Percentiles rank a stretch among this genome's conserved stretches.
These are phyloP conservation scores for Cladophialophora yegresii DNA, from an alignment of 2,329 filamentous ascomycete species.

Conservation along the genomic window DNA sequence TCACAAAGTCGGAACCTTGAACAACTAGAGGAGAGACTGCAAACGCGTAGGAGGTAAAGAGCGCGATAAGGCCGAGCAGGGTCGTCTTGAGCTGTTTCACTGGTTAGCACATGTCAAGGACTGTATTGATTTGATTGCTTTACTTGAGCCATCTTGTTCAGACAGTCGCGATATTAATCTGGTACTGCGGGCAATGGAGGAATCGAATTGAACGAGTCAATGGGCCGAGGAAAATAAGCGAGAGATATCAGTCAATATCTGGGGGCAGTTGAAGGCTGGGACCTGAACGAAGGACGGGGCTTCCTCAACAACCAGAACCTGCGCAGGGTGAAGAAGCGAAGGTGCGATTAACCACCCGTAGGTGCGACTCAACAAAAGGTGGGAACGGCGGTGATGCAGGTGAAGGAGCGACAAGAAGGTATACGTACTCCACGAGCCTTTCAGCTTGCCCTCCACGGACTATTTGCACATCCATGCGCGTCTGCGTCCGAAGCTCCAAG, in stretches of 20 bases:
- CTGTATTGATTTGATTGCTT: not conserved
- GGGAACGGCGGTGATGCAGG: conserved; percentile 13
- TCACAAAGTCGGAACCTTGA: conserved; percentile 62
- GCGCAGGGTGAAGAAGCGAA: conserved; percentile 19
- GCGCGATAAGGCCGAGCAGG: conserved; percentile 42
- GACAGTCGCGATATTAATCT: not conserved
- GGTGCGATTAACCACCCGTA: conserved; percentile 19
- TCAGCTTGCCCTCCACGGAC: conserved; percentile 12
- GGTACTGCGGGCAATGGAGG: conserved; percentile 5
- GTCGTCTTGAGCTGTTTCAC: conserved; percentile 28
- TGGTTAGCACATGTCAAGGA: conserved; percentile 10
- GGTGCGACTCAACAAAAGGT: conserved; percentile 26
- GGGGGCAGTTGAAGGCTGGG: conserved; percentile 2
- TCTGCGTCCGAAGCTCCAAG: conserved; percentile 12
- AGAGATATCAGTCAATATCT: conserved; percentile 13
- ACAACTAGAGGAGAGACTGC: conserved; percentile 61
- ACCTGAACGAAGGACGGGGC: conserved; percentile 22
- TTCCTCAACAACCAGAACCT: conserved; percentile 18
- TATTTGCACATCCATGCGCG: conserved; percentile 19
- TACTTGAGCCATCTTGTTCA: conserved; percentile 32
- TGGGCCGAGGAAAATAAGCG: conserved; percentile 13
- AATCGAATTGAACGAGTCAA: conserved; percentile 13
- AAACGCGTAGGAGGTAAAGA: conserved; percentile 49
- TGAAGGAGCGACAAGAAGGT: conserved; percentile 8
- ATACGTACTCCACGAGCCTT: not conserved